A percentile compares a stretch with the other conserved stretches of the same genome.
Evolutionary conservation across 805 yeast genomes (phyloP).

Genomic region (Kregervanrija delftensis): DNA sequence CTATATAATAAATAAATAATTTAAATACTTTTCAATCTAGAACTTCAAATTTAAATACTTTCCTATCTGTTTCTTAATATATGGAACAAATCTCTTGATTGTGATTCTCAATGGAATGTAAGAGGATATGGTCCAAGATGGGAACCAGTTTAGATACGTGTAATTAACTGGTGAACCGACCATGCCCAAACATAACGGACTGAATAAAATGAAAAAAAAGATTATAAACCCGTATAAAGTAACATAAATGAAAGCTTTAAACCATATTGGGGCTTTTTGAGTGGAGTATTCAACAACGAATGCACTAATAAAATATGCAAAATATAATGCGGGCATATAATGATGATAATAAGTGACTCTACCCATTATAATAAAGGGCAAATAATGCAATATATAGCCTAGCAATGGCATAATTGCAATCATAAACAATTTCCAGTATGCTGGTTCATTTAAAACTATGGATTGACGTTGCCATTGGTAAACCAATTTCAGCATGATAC

Average conservation of each 20-base stretch:
- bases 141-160: slow-evolving; percentile 41
- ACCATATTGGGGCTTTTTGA: slow-evolving; percentile 20
- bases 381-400: slow-evolving; percentile 74
- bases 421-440: slow-evolving; percentile 32
- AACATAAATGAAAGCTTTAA: slow-evolving; percentile 31
- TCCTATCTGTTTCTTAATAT: neutral
- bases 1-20: too few species aligned
- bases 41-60: neutral
- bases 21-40: too few species aligned
- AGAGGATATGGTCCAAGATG: slow-evolving; percentile 32
- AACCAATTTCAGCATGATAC: slow-evolving; percentile 17
- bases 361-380: slow-evolving; percentile 75
- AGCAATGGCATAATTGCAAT: slow-evolving; percentile 74
- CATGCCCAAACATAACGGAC: slow-evolving; percentile 66
- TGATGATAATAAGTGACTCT: slow-evolving; percentile 85
- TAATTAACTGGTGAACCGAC: slow-evolving; percentile 35
- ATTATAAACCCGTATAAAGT: slow-evolving; percentile 36
- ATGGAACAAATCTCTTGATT: neutral
- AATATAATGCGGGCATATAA: slow-evolving; percentile 77
- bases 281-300: slow-evolving; percentile 46
- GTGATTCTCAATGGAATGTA: slow-evolving; percentile 5
- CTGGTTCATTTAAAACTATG: slow-evolving; percentile 28
- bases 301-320: slow-evolving; percentile 54
- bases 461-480: slow-evolving; percentile 66
- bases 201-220: slow-evolving; percentile 51